phyloP scores from a whole-genome alignment of 1,284 basidiomycete genomes.

The Gomphus sp. region DNA sequence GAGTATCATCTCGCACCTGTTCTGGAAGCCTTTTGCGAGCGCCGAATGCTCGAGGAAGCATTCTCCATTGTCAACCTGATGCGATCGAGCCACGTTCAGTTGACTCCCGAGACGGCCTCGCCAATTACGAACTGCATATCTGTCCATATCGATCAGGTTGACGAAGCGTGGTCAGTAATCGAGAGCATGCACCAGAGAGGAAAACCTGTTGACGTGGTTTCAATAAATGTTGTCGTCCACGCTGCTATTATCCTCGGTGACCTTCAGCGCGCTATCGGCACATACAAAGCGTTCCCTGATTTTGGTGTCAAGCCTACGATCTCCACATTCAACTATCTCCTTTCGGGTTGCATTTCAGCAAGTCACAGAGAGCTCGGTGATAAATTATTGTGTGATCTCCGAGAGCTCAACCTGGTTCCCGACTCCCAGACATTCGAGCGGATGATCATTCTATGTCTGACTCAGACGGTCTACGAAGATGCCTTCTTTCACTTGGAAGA shows the following conservation, averaged over 20 bases:
- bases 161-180: conserved; percentile 56
- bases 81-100: conserved; percentile 37
- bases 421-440: conserved; percentile 53
- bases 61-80: conserved; percentile 46
- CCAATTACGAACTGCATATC: conserved; percentile 45
- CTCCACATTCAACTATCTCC: conserved; percentile 62
- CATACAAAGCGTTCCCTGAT: conserved; percentile 55
- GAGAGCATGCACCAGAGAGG: conserved; percentile 50
- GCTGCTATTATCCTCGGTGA: conserved; percentile 57
- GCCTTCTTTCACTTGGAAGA: conserved; percentile 85
- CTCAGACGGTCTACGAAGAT: conserved; percentile 69
- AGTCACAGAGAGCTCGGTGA: conserved; percentile 53
- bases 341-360: conserved; percentile 52
- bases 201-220: conserved; percentile 42
- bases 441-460: conserved; percentile 61
- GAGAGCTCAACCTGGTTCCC: conserved; percentile 41
- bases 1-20: conserved; percentile 68
- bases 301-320: conserved; percentile 49
- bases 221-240: conserved; percentile 58
- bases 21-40: conserved; percentile 51
- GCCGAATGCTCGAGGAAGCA: conserved; percentile 47
- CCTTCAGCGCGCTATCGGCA: conserved; percentile 68
- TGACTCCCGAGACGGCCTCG: conserved; percentile 35
- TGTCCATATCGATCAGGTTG: conserved; percentile 43
- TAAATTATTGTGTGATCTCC: conserved; percentile 52